A percentile compares a stretch with the other conserved stretches of the same genome.
phyloP scores from a whole-genome alignment of 169 alveolate species.

The Plasmodium chabaudi region DNA sequence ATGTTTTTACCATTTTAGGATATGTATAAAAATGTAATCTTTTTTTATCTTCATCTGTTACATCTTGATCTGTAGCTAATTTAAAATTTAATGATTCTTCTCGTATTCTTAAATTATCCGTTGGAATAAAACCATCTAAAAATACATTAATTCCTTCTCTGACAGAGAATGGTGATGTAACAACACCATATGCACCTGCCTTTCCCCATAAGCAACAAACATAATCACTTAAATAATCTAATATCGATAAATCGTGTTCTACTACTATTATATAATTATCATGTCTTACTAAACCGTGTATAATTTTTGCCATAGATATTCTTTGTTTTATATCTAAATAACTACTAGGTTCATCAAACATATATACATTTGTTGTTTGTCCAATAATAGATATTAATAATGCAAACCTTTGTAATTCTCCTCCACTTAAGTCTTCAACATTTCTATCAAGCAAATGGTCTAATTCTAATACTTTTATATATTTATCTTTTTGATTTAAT shows the following conservation, averaged over 20 bases:
- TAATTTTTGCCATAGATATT: slow-evolving; percentile 96
- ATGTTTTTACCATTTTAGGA: slow-evolving; percentile 89
- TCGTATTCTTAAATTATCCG: slow-evolving; percentile 99
- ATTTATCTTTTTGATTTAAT: slow-evolving; percentile 87
- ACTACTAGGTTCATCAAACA: slow-evolving; percentile 99
- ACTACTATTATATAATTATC: slow-evolving; percentile 97
- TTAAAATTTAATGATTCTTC: slow-evolving; percentile 96
- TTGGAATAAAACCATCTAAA: slow-evolving; percentile 98
- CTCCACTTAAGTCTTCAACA: slow-evolving; percentile 97
- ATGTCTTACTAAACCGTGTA: slow-evolving; percentile 89
- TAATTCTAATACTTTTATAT: slow-evolving; percentile 92
- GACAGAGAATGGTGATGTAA: slow-evolving; percentile 99
- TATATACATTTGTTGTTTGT: slow-evolving; percentile 95
- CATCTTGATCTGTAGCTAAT: slow-evolving; percentile 85
- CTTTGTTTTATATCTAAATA: slow-evolving; percentile 98
- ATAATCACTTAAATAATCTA: slow-evolving; percentile 98
- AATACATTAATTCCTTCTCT: slow-evolving; percentile 99
- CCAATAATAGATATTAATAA: slow-evolving; percentile 94
- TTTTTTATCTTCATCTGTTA: slow-evolving; percentile 81
- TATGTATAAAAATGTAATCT: slow-evolving; percentile 86
- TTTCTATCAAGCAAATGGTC: slow-evolving; percentile 95
- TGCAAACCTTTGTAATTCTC: slow-evolving; percentile 98
- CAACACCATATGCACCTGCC: slow-evolving; percentile 99
- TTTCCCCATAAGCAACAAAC: slow-evolving; percentile 99
- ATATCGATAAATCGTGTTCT: slow-evolving; percentile 99